Base-by-base conservation (phyloP, 75 land plant species). In the Chamaecyparis obtusa region DNA sequence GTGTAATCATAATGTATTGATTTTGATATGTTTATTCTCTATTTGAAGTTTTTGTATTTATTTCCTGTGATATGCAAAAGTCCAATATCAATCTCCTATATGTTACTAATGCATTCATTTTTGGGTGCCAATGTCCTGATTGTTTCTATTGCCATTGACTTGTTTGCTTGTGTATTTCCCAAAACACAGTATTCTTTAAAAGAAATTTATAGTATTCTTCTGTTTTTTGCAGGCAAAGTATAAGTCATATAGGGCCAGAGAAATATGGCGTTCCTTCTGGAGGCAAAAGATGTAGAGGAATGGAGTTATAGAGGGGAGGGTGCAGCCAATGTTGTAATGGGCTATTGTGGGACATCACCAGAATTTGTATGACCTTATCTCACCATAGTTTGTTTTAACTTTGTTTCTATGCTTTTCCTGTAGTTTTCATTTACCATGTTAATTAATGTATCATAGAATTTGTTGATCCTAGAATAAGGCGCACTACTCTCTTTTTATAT, bases 271-370 rank as follows among this genome's bases (percentile, higher is more conserved):
- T 11, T 88, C 48, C 88, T 89, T 54, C 83, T 94, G 48, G 83
- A 91, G 35, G 89, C 88, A 48, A 91, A 91, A 24, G 95, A 96
- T 81, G 97, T 95, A 3, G 85, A 77, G 14, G 92, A 94, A 15
- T 97, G 99, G 99, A 33, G 56, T n/a, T 97, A 97, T 80, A 93
- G 94, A 86, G 98, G 98, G 36, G 98, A 97, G 89, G 99, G 99
- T 15, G 99, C 97, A 64, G 98, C 93, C 46, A 97, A 97, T 88
- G 88, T 97, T 48, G 96, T 97, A 32, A 91, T 97, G 51, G 90
- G 87, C 43, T 96, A 96, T 84, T 46, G 30, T 75, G 98, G 98
- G 48, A 90, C 94, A 8, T 88, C 91, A 48, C 92, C 95, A 11
- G 48, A 77, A n/a, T 92, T 96, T 87, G 98, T 96, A 92, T 3